phyloP scores from a whole-genome alignment of 2,329 filamentous ascomycete genomes.

The Xylaria sp. region DNA sequence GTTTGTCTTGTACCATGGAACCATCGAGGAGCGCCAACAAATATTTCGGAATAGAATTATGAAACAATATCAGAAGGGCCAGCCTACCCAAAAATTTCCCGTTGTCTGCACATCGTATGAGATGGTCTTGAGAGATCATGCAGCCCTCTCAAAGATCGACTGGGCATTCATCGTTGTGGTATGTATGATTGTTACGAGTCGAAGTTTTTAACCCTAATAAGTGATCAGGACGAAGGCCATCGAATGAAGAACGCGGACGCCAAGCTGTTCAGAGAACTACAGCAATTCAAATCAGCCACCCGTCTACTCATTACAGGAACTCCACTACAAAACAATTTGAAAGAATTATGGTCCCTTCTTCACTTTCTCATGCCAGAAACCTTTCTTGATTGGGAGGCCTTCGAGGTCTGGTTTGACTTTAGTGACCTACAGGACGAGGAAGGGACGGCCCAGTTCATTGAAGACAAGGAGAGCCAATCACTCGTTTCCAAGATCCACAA shows the following conservation, averaged over 20 bases:
- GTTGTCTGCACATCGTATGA: constrained; percentile 96
- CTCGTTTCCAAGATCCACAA: constrained; percentile 90
- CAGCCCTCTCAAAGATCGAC: constrained; percentile 81
- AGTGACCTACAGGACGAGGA: constrained; percentile 87
- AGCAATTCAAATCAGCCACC: constrained; percentile 89
- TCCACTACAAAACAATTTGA: constrained; percentile 92
- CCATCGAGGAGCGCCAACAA: constrained; percentile 77
- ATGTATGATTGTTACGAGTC: constrained; percentile 45
- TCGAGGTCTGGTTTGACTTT: constrained; percentile 97
- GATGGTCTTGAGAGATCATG: constrained; percentile 90
- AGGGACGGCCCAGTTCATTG: constrained; percentile 79
- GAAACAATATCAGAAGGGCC: constrained; percentile 70
- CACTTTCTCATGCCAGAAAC: constrained; percentile 94
- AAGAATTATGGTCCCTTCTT: constrained; percentile 92
- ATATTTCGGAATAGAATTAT: constrained; percentile 80
- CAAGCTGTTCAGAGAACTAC: constrained; percentile 86
- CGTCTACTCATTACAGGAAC: constrained; percentile 94
- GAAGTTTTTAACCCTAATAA: constrained; percentile 33
- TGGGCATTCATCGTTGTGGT: constrained; percentile 99
- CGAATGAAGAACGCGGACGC: constrained; percentile 97
- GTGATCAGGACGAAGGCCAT: constrained; percentile 84
- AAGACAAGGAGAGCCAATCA: constrained; percentile 79
- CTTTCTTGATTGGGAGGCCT: constrained; percentile 92
- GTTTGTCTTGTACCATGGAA: constrained; percentile 90
- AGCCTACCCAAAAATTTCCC: constrained; percentile 75